A percentile compares a stretch with the other conserved stretches of the same genome.
Evolutionary conservation across 257 asterid genomes (phyloP).

Genomic region (Linderniella brevidens): DNA sequence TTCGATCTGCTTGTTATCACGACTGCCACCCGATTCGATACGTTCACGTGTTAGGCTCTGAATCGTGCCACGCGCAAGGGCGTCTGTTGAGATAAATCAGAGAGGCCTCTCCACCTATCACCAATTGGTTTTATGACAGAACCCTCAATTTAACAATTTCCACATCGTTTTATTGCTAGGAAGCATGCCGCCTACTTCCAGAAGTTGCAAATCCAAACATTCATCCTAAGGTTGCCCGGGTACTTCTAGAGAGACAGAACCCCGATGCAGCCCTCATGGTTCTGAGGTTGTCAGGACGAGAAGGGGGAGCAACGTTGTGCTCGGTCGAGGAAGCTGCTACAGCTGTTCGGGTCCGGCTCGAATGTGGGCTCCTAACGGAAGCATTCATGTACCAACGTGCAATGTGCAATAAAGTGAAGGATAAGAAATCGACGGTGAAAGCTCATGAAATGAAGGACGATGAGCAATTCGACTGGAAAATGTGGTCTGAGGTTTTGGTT

Average conservation of each 20-base stretch:
- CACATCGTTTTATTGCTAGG: slow-evolving; percentile 25
- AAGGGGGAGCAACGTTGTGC: slow-evolving; percentile 38
- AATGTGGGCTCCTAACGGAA: slow-evolving; percentile 91
- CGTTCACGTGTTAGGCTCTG: too few relatives aligned
- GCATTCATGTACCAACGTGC: slow-evolving; percentile 86
- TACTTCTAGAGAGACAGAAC: slow-evolving; percentile 68
- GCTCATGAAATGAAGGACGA: slow-evolving; percentile 22
- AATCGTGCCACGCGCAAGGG: too few relatives aligned
- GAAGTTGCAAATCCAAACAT: slow-evolving; percentile 62
- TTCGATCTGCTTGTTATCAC: too few relatives aligned
- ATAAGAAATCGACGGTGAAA: slow-evolving; percentile 31
- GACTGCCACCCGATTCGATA: too few relatives aligned
- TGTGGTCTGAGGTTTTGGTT: slow-evolving; percentile 72
- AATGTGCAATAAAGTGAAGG: slow-evolving; percentile 49
- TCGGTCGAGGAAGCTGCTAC: slow-evolving; percentile 80
- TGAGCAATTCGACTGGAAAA: slow-evolving; percentile 28
- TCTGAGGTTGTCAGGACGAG: slow-evolving; percentile 84
- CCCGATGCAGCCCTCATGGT: slow-evolving; percentile 94
- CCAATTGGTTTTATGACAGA: too few relatives aligned
- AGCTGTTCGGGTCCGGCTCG: slow-evolving; percentile 69
- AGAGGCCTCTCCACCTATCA: too few relatives aligned
- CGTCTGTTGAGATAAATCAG: too few relatives aligned
- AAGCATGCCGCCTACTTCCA: slow-evolving; percentile 74
- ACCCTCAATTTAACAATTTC: too few relatives aligned
- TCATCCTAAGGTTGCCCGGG: slow-evolving; percentile 77